These are phyloP conservation scores for Solanum commersonii DNA, from an alignment of 257 asterid genomes.

Conservation along the genomic window DNA sequence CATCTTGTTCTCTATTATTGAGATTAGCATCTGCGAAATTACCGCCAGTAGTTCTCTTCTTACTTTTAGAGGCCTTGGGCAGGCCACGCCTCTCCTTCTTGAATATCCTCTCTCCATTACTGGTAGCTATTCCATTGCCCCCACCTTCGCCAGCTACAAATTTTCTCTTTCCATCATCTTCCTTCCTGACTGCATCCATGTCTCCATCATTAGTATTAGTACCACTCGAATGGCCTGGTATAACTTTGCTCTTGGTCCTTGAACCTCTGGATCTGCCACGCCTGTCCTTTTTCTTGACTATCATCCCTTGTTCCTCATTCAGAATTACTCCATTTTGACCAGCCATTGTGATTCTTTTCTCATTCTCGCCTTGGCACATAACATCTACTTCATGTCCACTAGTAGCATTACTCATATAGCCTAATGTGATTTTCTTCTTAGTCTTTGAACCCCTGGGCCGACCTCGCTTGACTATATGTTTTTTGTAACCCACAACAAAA, in stretches of 20 bases:
- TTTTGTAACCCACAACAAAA: not conserved
- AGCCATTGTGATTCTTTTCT: not conserved
- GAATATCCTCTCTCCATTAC: not conserved
- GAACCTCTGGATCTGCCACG: not conserved
- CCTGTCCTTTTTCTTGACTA: not conserved
- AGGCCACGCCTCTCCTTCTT: not conserved
- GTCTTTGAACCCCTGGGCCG: constrained; percentile 2
- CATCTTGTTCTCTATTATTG: not conserved
- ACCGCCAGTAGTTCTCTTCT: not conserved
- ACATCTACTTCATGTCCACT: not conserved
- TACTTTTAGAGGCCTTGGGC: constrained; percentile 8
- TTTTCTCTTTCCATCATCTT: not conserved
- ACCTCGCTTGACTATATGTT: constrained; percentile 3
- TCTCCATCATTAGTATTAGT: not conserved
- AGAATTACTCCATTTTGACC: not conserved
- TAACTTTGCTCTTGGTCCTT: not conserved
- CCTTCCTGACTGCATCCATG: not conserved
- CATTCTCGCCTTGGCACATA: not conserved
- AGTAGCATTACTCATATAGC: constrained; percentile 1
- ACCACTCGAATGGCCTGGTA: not conserved
- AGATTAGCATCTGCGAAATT: not conserved
- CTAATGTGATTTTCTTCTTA: not conserved
- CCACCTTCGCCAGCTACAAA: not conserved
- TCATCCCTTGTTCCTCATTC: constrained; percentile 1
- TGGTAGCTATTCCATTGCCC: not conserved